These are phyloP conservation scores for Termitomyces sp. DNA, from an alignment of 768 basidiomycete genomes.

Conservation along the genomic window DNA sequence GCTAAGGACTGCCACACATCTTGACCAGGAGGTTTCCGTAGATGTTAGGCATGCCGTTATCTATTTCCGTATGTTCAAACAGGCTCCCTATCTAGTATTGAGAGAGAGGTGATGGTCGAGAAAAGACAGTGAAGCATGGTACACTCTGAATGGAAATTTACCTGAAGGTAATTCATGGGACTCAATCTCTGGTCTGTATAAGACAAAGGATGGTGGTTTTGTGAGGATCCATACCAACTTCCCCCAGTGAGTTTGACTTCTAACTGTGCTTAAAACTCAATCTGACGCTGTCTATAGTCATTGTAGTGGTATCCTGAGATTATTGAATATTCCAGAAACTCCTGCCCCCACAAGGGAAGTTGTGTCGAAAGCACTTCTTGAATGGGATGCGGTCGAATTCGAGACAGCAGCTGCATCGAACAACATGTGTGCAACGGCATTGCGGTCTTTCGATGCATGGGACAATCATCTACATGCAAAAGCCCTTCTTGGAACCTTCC, in stretches of 20 bases:
- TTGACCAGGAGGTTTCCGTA: slow-evolving; percentile 45
- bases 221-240: slow-evolving; percentile 65
- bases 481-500: slow-evolving; percentile 34
- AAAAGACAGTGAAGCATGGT: slow-evolving; percentile 49
- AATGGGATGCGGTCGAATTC: slow-evolving; percentile 43
- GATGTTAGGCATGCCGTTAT: slow-evolving; percentile 55
- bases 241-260: slow-evolving; percentile 44
- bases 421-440: slow-evolving; percentile 47
- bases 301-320: slow-evolving; percentile 43
- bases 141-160: slow-evolving; percentile 37
- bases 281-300: slow-evolving; percentile 32
- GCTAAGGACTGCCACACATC: slow-evolving; percentile 34
- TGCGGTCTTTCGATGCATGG: slow-evolving; percentile 50
- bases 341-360: slow-evolving; percentile 27
- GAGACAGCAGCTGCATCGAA: slow-evolving; percentile 41
- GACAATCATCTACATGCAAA: slow-evolving; percentile 46
- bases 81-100: background rate
- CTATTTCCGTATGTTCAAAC: slow-evolving; percentile 48
- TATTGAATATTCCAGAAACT: slow-evolving; percentile 34
- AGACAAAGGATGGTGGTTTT: slow-evolving; percentile 44
- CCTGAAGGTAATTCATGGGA: slow-evolving; percentile 39
- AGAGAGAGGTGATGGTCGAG: background rate
- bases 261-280: background rate
- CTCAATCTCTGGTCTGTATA: slow-evolving; percentile 47
- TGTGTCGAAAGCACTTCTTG: slow-evolving; percentile 33